phyloP scores from a whole-genome alignment of 495 filamentous ascomycete species.

The Thermochaetoides thermophila region DNA sequence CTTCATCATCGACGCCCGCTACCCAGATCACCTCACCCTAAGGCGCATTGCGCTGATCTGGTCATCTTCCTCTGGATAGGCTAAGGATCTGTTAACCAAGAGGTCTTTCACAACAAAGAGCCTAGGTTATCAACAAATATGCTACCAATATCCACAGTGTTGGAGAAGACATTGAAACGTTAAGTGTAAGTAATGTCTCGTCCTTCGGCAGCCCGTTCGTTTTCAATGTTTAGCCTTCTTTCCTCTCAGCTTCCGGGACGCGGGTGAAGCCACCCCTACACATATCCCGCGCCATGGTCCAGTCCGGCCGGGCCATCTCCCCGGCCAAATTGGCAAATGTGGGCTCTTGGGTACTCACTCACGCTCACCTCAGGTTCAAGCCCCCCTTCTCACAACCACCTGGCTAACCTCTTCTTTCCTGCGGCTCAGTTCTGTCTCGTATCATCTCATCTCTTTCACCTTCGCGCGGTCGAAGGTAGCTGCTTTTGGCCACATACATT shows the following conservation, averaged over 20 bases:
- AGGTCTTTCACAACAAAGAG: too few relatives aligned
- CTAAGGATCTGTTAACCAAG: too few relatives aligned
- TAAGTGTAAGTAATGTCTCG: too few relatives aligned
- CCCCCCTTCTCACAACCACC: constrained; percentile 2
- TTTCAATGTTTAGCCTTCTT: not conserved
- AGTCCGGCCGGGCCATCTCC: constrained; percentile 11
- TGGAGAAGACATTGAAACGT: too few relatives aligned
- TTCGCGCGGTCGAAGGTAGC: constrained; percentile 10
- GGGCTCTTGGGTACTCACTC: too few relatives aligned
- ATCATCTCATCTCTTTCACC: constrained; percentile 1
- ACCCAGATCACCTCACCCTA: too few relatives aligned
- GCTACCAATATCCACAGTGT: too few relatives aligned
- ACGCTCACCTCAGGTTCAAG: too few relatives aligned
- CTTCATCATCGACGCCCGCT: too few relatives aligned
- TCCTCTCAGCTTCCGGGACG: constrained; percentile 14
- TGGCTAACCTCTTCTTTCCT: constrained; percentile 13
- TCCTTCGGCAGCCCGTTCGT: constrained; percentile 19
- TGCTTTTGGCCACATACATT: constrained; percentile 5
- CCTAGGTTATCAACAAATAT: too few relatives aligned
- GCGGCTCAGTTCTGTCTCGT: constrained; percentile 6
- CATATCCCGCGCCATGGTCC: constrained; percentile 6
- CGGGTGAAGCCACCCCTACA: constrained; percentile 12
- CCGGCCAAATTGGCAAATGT: constrained; percentile 17
- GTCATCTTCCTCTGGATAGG: too few relatives aligned
- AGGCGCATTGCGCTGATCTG: too few relatives aligned